Evolutionary conservation across 805 yeast genomes (phyloP).

Genomic region (Cyberlindnera saturnus): DNA sequence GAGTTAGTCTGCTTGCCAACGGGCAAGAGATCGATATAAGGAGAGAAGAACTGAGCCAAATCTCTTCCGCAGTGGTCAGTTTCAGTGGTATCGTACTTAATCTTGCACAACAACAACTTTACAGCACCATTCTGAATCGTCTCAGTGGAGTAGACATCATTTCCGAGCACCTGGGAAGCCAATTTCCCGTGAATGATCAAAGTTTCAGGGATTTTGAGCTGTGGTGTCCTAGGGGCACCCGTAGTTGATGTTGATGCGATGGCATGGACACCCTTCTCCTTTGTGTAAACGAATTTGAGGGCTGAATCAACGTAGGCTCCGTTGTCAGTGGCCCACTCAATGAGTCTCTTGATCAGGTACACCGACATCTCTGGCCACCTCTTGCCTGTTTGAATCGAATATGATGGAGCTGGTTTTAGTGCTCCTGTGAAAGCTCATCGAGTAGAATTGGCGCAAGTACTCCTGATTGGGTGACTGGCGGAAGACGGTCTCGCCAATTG

Average conservation of each 20-base stretch:
- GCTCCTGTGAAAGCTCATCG: no score
- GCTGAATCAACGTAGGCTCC: conserved; percentile 30
- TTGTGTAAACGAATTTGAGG: conserved; percentile 28
- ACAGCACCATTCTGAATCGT: conserved; percentile 28
- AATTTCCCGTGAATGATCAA: conserved; percentile 25
- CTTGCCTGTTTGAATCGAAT: no score
- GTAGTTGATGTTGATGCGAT: conserved; percentile 11
- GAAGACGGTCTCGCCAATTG: no score
- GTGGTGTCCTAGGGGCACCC: conserved; percentile 14
- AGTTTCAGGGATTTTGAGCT: conserved; percentile 23
- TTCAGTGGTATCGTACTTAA: conserved; percentile 29
- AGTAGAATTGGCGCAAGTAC: no score
- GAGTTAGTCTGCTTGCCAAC: conserved; percentile 33
- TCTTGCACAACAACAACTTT: conserved; percentile 34
- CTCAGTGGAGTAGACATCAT: conserved; percentile 4
- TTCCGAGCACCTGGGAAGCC: conserved; percentile 21
- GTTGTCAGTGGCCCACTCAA: conserved; percentile 32
- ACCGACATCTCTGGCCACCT: background rate
- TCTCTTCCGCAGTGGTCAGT: conserved; percentile 12
- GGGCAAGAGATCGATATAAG: conserved; percentile 51
- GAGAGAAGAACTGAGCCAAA: conserved; percentile 27
- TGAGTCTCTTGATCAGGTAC: background rate
- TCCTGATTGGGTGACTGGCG: no score
- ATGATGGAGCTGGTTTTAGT: no score
- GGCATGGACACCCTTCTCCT: conserved; percentile 32